A percentile compares a stretch with the other conserved stretches of the same genome.
Evolutionary conservation across 352 stramenopile species (phyloP).

Genomic region (Globisporangium radiosum): DNA sequence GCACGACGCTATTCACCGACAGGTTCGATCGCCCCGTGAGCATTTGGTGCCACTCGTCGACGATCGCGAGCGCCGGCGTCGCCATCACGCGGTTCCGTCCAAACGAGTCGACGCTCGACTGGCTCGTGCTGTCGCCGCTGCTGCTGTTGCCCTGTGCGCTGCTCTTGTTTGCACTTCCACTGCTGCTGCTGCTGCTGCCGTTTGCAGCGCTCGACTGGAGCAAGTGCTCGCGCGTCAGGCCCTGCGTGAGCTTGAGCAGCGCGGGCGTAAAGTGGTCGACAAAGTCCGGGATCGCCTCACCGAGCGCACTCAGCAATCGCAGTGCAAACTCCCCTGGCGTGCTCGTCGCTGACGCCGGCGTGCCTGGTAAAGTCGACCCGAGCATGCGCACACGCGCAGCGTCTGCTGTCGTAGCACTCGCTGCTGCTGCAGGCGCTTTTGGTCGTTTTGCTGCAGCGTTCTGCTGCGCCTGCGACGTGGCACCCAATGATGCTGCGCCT

Average conservation of each 20-base stretch:
- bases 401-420: slow-evolving; percentile 28
- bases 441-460: slow-evolving; percentile 24
- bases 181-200: slow-evolving; percentile 8
- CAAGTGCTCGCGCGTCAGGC: slow-evolving; percentile 80
- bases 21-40: slow-evolving; percentile 62
- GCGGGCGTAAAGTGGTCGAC: slow-evolving; percentile 72
- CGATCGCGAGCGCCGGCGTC: slow-evolving; percentile 78
- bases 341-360: slow-evolving; percentile 30
- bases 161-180: background rate
- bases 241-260: slow-evolving; percentile 78
- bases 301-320: slow-evolving; percentile 55
- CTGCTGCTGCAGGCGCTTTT: slow-evolving; percentile 22
- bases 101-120: slow-evolving; percentile 60
- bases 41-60: slow-evolving; percentile 80
- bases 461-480: slow-evolving; percentile 11
- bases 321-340: slow-evolving; percentile 69
- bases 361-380: slow-evolving; percentile 37
- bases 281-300: slow-evolving; percentile 55
- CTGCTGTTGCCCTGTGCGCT: slow-evolving; percentile 9
- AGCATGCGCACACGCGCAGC: slow-evolving; percentile 46
- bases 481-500: slow-evolving; percentile 3
- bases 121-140: slow-evolving; percentile 24
- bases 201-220: slow-evolving; percentile 38
- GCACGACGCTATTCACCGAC: slow-evolving; percentile 76
- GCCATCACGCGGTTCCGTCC: slow-evolving; percentile 80